Base-by-base conservation (phyloP, 2,329 filamentous ascomycete genomes). In the Lecanicillium sp. region DNA sequence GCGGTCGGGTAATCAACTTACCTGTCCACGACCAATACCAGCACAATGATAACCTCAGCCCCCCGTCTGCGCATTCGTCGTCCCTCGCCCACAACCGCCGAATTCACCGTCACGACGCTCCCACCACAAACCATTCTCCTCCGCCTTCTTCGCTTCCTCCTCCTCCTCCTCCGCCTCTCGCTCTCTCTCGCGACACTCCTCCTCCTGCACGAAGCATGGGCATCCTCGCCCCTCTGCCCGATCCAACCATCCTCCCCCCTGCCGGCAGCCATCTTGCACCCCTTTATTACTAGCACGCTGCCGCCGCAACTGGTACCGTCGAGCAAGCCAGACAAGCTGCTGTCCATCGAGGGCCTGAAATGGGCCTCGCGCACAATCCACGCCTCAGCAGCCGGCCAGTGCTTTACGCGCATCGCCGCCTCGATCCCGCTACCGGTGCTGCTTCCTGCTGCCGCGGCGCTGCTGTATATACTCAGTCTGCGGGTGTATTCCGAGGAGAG, bases 81-180 rank as follows among this genome's bases (percentile, higher is more conserved):
- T 16, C 84, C 85, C 35, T 89, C 92, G 17, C 82, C 86, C 33
- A 94, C 88, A 3, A 95, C 92, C n/a, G 80, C 85, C 56, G 83
- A 85, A 48, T 96, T 90, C 70, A 94, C 84, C 20, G 85, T 95
- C 40, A 92, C 89, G 27, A 95, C 89, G 42, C 77, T 79, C 32
- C 78, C 84, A 1, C 62, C 65, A 0, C 56, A 63, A 4, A 72
- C 71, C 1, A 43, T 73, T 13, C 51, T 70, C 3, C 60, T 72
- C 6, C 70, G 66, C 29, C 46, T 71, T 25, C 54, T 73, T 15
- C 58, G 70, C 36, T 43, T 57, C 32, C 46, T 70, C 32, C 59
- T 73, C 28, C 52, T 68, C 43, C 49, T 67, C 40, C 36, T 65
- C 22, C 67, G 71, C 25, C 42, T 73, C 20, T 47, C 68, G 46